Evolutionary conservation across 371 early-diverging fungal species (phyloP), one percentile per base, ranked within the genome.

Genomic region (Syncephalastrum contaminatum): DNA sequence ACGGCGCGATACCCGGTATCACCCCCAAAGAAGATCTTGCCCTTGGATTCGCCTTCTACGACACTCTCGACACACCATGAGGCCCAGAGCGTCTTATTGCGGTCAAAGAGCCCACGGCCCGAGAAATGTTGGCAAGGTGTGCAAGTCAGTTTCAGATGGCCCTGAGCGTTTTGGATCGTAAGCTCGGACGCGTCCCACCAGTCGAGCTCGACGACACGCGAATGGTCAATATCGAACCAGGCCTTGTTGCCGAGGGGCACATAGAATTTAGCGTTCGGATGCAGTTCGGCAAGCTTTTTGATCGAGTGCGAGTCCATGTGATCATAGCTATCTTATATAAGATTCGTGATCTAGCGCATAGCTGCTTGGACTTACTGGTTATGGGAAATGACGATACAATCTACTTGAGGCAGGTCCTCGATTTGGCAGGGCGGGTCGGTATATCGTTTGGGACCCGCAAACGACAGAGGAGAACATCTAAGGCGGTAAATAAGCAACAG

Each of bases 41-140:
- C 66, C 8, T 44, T 40, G n/a, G 54, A 22, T 61, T 66, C 16
- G 25, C 63, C 50, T 47, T 69, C 73, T 0, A 69, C 60, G 8
- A 79, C 62, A 0, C 77, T 71, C 53, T 73, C 63, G 3, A 87
- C 52, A 12, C 73, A 77, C 84, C 88, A 91, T 36, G 88, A 85
- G 15, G 84, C 81, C 91, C 93, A 93, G 47, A 93, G 74, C 1
- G 93, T 86, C 48, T 78, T 68, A 68, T 82, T 78, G 24, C 83
- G 73, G 59, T 93, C 93, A 13, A 69, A 58, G 20, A 85, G 10
- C 0, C 79, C 69, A 36, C 93, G 75, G 4, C 86, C 84, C 3
- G 86, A 85, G 66, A 87, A 90, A 64, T 92, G 93, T 58, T 92
- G 93, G 56, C 83, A 81, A 6, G 90, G 90, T 0, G 87, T 87